These are phyloP conservation scores for Martensiomyces pterosporus DNA, from an alignment of 192 early-diverging fungal genomes.

Conservation along the genomic window DNA sequence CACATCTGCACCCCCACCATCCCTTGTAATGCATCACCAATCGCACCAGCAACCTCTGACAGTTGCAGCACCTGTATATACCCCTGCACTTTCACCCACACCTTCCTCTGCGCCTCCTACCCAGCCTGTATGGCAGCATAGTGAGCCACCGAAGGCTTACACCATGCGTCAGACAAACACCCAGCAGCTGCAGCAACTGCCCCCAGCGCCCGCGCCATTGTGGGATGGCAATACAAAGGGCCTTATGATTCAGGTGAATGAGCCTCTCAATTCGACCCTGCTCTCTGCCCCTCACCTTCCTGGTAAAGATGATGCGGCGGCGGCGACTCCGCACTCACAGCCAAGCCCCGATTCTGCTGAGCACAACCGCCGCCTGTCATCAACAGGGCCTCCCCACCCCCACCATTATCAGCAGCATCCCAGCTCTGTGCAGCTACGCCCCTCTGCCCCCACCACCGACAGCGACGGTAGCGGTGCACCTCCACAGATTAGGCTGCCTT, in stretches of 20 bases:
- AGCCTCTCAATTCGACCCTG: no score
- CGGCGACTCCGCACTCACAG: not conserved
- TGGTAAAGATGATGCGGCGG: not conserved
- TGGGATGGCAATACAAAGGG: slow-evolving; percentile 9
- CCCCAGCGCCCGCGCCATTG: not conserved
- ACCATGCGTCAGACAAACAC: not conserved
- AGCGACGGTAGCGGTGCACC: slow-evolving; percentile 5
- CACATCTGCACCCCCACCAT: not conserved
- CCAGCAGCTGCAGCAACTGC: not conserved
- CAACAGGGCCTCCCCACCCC: slow-evolving; percentile 2
- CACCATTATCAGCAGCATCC: slow-evolving; percentile 6
- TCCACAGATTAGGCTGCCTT: slow-evolving; percentile 16
- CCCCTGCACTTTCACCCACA: not conserved
- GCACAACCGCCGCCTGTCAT: no score
- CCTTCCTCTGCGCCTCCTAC: not conserved
- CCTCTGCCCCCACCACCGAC: slow-evolving; percentile 1
- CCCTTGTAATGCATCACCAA: no score
- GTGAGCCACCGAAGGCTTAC: slow-evolving; percentile 25
- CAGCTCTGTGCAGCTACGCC: no score
- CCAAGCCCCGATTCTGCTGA: no score
- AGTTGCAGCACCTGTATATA: no score
- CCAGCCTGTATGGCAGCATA: slow-evolving; percentile 44
- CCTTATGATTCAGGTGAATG: slow-evolving; percentile 7
- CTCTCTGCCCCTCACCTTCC: no score
- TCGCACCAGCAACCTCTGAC: no score